phyloP scores from a whole-genome alignment of 257 asterid species.

The Misopates orontium region DNA sequence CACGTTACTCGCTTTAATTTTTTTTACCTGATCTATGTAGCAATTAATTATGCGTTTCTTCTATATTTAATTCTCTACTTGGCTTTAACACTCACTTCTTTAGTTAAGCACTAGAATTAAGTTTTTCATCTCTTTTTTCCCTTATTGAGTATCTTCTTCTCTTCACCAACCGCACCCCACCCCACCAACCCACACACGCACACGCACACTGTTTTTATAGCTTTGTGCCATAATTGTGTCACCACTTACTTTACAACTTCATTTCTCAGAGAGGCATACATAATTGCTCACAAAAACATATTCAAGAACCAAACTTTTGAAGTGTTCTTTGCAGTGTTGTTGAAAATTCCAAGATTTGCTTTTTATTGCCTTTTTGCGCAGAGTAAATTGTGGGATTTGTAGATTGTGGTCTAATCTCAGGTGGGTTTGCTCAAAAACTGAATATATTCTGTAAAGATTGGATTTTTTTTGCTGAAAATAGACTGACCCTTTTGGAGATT shows the following conservation, averaged over 20 bases:
- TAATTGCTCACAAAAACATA: slow-evolving; percentile 27
- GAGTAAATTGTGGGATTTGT: too few species aligned
- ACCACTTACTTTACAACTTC: slow-evolving; percentile 1
- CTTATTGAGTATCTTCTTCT: not conserved
- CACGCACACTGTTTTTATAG: not conserved
- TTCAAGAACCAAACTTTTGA: slow-evolving; percentile 24
- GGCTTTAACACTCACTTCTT: not conserved
- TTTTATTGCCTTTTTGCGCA: slow-evolving; percentile 23
- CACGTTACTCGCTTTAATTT: not conserved
- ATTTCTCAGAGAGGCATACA: slow-evolving; percentile 2
- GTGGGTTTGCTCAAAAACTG: slow-evolving; percentile 28
- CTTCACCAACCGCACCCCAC: not conserved
- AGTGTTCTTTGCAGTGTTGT: slow-evolving; percentile 28
- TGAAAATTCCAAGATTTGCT: slow-evolving; percentile 35
- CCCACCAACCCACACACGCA: not conserved
- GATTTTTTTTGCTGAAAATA: slow-evolving; percentile 27
- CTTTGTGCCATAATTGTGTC: not conserved
- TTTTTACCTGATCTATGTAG: not conserved
- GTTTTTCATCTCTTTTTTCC: not conserved
- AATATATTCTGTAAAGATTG: slow-evolving; percentile 23
- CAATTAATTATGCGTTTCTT: not conserved
- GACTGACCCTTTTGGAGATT: slow-evolving; percentile 32
- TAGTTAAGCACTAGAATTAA: not conserved
- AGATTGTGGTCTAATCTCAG: slow-evolving; percentile 25
- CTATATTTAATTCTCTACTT: not conserved